Evolutionary conservation across 2,329 filamentous ascomycete species (phyloP).

Genomic region (Dendrostoma leiphaemia): DNA sequence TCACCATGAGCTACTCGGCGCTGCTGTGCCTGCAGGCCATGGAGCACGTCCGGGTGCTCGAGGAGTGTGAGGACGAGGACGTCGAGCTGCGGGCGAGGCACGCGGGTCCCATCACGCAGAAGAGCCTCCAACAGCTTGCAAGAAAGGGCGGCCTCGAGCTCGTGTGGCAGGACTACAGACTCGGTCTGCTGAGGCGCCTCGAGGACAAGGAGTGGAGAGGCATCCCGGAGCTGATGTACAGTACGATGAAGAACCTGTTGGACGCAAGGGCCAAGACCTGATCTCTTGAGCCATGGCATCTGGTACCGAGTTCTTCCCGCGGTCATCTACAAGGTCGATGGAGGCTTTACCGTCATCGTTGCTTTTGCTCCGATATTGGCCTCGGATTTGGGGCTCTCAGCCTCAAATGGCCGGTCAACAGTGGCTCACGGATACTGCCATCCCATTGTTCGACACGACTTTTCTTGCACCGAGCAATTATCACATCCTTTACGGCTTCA

Average conservation of each 20-base stretch:
- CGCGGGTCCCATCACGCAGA: conserved; percentile 68
- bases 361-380: no score
- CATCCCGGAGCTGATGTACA: conserved; percentile 71
- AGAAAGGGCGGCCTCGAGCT: conserved; percentile 64
- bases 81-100: conserved; percentile 48
- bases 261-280: conserved; percentile 35
- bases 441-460: no score
- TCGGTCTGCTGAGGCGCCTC: conserved; percentile 68
- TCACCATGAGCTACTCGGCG: conserved; percentile 60
- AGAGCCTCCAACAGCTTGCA: conserved; percentile 60
- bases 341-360: no score
- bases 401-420: no score
- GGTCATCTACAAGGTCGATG: no score
- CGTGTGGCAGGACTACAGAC: conserved; percentile 71
- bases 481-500: no score
- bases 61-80: conserved; percentile 50
- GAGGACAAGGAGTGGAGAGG: conserved; percentile 63
- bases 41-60: conserved; percentile 51
- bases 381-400: no score
- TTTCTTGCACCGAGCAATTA: no score
- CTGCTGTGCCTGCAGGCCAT: conserved; percentile 55
- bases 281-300: no score
- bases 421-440: no score
- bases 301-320: no score
- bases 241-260: conserved; percentile 75